Base-by-base conservation (phyloP, 768 basidiomycete genomes). In the Tricholoma furcatifolium region DNA sequence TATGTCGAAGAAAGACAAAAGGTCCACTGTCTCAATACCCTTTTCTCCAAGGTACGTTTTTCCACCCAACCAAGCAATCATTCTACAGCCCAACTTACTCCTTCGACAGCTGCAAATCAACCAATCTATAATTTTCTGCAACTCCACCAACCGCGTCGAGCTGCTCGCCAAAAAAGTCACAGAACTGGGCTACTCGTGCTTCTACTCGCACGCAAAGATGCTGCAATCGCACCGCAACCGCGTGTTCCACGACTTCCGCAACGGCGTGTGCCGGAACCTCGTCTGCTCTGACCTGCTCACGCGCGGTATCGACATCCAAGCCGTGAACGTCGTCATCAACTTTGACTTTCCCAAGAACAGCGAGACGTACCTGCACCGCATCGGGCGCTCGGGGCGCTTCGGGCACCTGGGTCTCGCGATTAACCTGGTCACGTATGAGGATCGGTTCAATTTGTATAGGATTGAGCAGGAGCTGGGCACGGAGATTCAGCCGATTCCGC, bases 201-300 rank as follows among this genome's bases (percentile, higher is more conserved):
- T 99, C 85, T 99, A 97, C 80, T 98, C 96, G 46, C 96, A 99
- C 70, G 96, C 96, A 48, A 96, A 95, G 77, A 99, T 99, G 96
- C 85, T 98, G 12, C 96, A 99, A 74, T 88, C 90, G 30, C 93
- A 98, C 73, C 93, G 96, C 55, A 99, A 99, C 74, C 92, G 96
- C 67, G 96, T 99, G 61, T 99, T 99, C 83, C 96, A 99, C 78
- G 96, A 98, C 73, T 99, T 99, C 85, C 87, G 97, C 59, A 93
- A 92, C 65, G 96, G 96, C 58, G 93, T 94, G 43, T 98, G 96
- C 78, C 88, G 96, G 63, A 99, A 99, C 76, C 87, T 99, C 60
- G 96, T 99, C 67, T 99, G 96, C 76, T 88, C 85, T 47, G 96
- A 99, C 74, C 85, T 99, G 58, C 87, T 99, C 65, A 99, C 96